Percentiles rank a stretch among this genome's conserved stretches.
Evolutionary conservation across 495 filamentous ascomycete genomes (phyloP).

Genomic region (Cenococcum geophilum): DNA sequence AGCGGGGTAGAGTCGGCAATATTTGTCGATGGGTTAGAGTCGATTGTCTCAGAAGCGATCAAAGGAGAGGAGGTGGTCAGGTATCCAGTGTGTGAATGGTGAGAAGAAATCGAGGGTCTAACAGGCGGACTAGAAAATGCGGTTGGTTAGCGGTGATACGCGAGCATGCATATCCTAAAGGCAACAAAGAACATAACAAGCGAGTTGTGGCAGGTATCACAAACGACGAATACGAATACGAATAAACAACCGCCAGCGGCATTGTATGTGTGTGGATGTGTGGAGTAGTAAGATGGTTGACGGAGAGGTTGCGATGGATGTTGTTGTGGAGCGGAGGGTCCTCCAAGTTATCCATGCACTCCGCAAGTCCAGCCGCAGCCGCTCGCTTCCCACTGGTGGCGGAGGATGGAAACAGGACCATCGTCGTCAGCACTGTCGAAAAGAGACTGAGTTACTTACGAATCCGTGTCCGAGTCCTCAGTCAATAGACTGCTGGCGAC

Average conservation of each 20-base stretch:
- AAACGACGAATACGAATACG: not conserved
- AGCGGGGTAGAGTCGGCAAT: conserved; percentile 29
- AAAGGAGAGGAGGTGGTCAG: conserved; percentile 78
- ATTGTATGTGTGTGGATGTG: conserved; percentile 3
- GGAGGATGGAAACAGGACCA: not conserved
- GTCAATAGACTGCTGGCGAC: conserved; percentile 55
- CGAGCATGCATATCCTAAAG: conserved; percentile 3
- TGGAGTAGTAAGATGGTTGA: conserved; percentile 4
- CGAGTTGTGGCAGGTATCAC: conserved; percentile 9
- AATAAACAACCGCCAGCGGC: conserved; percentile 2
- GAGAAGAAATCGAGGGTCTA: conserved; percentile 55
- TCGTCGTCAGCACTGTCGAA: not conserved
- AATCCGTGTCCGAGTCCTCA: conserved; percentile 63
- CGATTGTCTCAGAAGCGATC: conserved; percentile 51
- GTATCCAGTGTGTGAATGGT: conserved; percentile 72
- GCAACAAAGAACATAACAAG: conserved; percentile 20
- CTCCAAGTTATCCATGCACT: no score
- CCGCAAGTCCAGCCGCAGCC: not conserved
- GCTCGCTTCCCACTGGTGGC: not conserved
- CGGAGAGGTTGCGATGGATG: not conserved
- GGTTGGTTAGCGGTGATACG: conserved; percentile 30
- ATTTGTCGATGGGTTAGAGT: conserved; percentile 35
- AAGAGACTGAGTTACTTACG: conserved; percentile 47
- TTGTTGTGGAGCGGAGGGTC: not conserved
- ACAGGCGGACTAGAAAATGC: conserved; percentile 44